Base-by-base conservation (phyloP, 164 flowering plant species). In the Macadamia tetraphylla region DNA sequence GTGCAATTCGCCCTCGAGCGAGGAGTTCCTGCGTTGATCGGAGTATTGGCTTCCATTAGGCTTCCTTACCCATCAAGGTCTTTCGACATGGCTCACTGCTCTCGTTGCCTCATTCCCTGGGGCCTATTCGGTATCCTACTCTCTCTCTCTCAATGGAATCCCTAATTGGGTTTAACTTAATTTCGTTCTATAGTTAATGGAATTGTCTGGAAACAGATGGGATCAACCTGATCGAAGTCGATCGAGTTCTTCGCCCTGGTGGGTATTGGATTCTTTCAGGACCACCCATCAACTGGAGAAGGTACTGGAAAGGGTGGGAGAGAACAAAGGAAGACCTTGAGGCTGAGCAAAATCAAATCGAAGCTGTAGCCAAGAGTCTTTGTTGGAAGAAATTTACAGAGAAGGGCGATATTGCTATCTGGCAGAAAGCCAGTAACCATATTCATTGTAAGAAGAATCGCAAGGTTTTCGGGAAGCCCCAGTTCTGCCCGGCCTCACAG, bases 41-140 rank as follows among this genome's bases (percentile, higher is more conserved):
- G 96, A 13, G 73, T 95, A 8, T 59, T 95, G 1, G 91, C 97
- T 58, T 76, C 97, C 15, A 75, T 70, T 1, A 77, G 96, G 73
- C 92, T 91, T 32, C 99, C 98, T 42, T 95, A 88, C 75, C 99
- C 99, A 11, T 81, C 98, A 0, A 78, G 94, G 60, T 86, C 98
- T 17, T 94, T 94, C 63, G 97, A 94, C 81, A 82, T 94, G 88
- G 97, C 97, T 48, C 99, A 94, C 74, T 94, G 99, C 66, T 92
- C 99, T 18, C 86, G 99, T 1, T 94, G 99, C 80, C 95, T 94
- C 64, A 90, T 95, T 60, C 98, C 97, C 0, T 95, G 98, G 98
- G 90, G 81, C 70, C 78, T 72, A 29, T 74, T 75, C 69, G 93
- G 98, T 94, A 77, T 57, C 44, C 30, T 43, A 9, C 7, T 32